Evolutionary conservation across 306 rosid genomes (phyloP).

Genomic region (Cucumis melo): DNA sequence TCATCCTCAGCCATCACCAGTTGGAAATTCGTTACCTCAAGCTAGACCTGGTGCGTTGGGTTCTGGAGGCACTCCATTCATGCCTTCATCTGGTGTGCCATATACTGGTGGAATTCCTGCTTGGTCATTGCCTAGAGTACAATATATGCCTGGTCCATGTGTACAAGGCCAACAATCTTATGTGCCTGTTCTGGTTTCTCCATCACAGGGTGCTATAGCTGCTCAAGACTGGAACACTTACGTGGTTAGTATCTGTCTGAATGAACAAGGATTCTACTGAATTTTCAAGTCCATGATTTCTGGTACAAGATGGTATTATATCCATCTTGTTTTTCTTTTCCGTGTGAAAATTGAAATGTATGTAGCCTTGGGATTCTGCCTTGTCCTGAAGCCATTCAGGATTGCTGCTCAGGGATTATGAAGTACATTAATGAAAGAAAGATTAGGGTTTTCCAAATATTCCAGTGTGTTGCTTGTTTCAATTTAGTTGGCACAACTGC

Average conservation of each 20-base stretch:
- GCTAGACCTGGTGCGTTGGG: slow-evolving; percentile 39
- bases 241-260: slow-evolving; percentile 40
- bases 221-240: slow-evolving; percentile 69
- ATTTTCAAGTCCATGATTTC: neutral
- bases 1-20: slow-evolving; percentile 63
- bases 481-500: neutral
- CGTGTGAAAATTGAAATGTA: neutral
- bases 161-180: slow-evolving; percentile 46
- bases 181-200: slow-evolving; percentile 53
- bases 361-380: neutral
- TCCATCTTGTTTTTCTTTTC: neutral
- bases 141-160: slow-evolving; percentile 43
- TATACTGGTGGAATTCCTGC: slow-evolving; percentile 51
- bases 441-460: neutral
- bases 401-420: neutral
- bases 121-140: slow-evolving; percentile 59
- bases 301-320: neutral
- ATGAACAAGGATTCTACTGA: neutral
- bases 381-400: neutral
- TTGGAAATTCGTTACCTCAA: slow-evolving; percentile 31
- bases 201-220: slow-evolving; percentile 59
- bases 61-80: slow-evolving; percentile 27
- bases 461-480: neutral
- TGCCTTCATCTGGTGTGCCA: slow-evolving; percentile 51
- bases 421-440: neutral